A percentile compares a stretch with the other conserved stretches of the same genome.
phyloP scores from a whole-genome alignment of 106 monocot genomes.

The Platanthera guangdongensis region DNA sequence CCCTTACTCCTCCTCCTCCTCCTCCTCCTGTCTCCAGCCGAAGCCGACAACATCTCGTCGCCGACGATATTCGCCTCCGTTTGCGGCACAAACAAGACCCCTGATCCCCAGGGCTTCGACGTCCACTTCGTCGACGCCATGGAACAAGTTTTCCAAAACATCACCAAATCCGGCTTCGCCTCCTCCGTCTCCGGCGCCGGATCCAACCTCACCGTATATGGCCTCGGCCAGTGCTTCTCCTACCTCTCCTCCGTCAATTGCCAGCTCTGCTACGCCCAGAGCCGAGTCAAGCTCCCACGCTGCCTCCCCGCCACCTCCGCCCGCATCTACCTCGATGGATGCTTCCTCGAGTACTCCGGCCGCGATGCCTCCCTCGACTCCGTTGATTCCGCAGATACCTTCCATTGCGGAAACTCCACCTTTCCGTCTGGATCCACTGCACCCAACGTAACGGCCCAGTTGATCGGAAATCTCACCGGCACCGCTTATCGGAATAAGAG shows the following conservation, averaged over 20 bases:
- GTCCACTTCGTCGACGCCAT: slow-evolving; percentile 34
- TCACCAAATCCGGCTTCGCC: slow-evolving; percentile 14
- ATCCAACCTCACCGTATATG: slow-evolving; percentile 13
- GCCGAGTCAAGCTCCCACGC: slow-evolving; percentile 22
- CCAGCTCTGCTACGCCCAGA: slow-evolving; percentile 34
- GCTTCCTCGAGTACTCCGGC: slow-evolving; percentile 30
- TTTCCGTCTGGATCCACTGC: background rate
- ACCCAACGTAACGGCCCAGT: background rate
- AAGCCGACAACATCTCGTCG: background rate
- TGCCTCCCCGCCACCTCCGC: slow-evolving; percentile 18
- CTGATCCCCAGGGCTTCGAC: slow-evolving; percentile 17
- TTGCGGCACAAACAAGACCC: slow-evolving; percentile 15
- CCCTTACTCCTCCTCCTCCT: slow-evolving; percentile 18
- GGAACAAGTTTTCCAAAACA: slow-evolving; percentile 27
- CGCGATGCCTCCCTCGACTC: slow-evolving; percentile 16
- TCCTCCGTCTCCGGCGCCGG: slow-evolving; percentile 9
- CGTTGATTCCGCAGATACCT: slow-evolving; percentile 19
- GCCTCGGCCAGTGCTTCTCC: slow-evolving; percentile 32
- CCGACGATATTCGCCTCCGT: slow-evolving; percentile 14
- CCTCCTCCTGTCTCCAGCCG: background rate
- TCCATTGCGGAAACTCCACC: slow-evolving; percentile 17
- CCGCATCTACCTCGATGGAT: slow-evolving; percentile 31
- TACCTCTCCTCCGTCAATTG: slow-evolving; percentile 28
- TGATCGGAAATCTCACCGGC: slow-evolving; percentile 35
- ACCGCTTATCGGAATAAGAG: slow-evolving; percentile 4